phyloP scores from a whole-genome alignment of 75 land plant species.

The Larix kaempferi region DNA sequence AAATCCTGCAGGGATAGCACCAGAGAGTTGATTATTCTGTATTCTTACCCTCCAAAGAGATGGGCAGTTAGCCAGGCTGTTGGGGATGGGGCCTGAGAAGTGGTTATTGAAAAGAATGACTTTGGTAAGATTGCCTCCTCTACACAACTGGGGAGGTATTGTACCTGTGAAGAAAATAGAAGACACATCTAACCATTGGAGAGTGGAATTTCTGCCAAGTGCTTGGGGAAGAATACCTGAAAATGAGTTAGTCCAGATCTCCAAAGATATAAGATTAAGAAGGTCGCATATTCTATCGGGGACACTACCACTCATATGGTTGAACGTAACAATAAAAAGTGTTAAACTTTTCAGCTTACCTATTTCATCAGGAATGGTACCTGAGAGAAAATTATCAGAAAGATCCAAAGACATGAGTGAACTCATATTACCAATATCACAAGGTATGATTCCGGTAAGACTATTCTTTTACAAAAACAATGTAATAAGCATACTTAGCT shows the following conservation, averaged over 20 bases:
- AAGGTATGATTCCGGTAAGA: constrained; percentile 52
- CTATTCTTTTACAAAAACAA: constrained; percentile 59
- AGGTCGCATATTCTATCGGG: constrained; percentile 55
- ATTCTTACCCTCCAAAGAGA: constrained; percentile 65
- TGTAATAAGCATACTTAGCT: constrained; percentile 31
- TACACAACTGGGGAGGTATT: constrained; percentile 61
- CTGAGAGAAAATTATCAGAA: constrained; percentile 69
- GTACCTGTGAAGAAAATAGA: constrained; percentile 59
- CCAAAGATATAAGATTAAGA: constrained; percentile 50
- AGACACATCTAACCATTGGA: constrained; percentile 75
- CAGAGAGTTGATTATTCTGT: constrained; percentile 65
- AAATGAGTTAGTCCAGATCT: constrained; percentile 70
- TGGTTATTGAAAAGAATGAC: constrained; percentile 71
- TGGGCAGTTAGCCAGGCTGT: constrained; percentile 37
- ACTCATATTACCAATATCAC: constrained; percentile 59
- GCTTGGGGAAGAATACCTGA: constrained; percentile 52
- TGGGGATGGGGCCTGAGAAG: constrained; percentile 64
- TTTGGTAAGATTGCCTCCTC: constrained; percentile 51
- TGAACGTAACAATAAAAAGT: constrained; percentile 75
- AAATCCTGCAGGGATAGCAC: constrained; percentile 67
- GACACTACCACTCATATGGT: constrained; percentile 46
- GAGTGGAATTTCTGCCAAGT: constrained; percentile 45
- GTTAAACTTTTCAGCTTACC: constrained; percentile 51
- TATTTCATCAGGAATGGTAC: constrained; percentile 56
- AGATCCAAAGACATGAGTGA: constrained; percentile 60